These are phyloP conservation scores for Astrocystis sublimbata DNA, from an alignment of 495 filamentous ascomycete genomes.

Conservation along the genomic window DNA sequence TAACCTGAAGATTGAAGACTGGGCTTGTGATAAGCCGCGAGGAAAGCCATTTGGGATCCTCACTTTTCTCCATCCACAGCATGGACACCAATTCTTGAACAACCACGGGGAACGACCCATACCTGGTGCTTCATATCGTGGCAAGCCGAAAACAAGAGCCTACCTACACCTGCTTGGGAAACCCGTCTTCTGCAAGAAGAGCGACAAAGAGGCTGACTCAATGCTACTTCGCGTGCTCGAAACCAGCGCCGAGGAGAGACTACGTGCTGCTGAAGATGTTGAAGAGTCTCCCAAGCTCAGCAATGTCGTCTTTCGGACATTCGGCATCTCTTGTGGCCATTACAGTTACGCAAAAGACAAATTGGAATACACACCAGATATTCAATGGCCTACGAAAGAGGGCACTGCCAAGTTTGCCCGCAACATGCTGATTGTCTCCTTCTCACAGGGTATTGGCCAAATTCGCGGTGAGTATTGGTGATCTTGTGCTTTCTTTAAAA, in stretches of 20 bases:
- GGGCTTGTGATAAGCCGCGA: conserved; percentile 35
- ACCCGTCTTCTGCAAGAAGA: conserved; percentile 43
- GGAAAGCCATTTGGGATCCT: conserved; percentile 31
- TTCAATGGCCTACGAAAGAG: conserved; percentile 28
- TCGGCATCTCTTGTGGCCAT: conserved; percentile 50
- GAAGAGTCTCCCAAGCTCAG: conserved; percentile 5
- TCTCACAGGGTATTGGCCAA: not conserved
- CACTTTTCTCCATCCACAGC: conserved; percentile 36
- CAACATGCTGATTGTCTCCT: conserved; percentile 39
- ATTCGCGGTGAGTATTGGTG: conserved; percentile 12
- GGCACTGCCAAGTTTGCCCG: conserved; percentile 49
- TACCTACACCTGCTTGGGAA: conserved; percentile 42
- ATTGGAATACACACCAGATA: conserved; percentile 50
- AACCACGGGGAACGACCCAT: conserved; percentile 21
- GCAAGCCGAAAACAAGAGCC: conserved; percentile 9
- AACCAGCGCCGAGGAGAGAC: conserved; percentile 29
- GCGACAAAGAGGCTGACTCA: conserved; percentile 39
- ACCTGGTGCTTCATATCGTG: not conserved
- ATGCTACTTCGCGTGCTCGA: conserved; percentile 43
- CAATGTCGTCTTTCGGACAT: conserved; percentile 33
- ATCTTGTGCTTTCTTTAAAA: too few species aligned
- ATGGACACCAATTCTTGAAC: conserved; percentile 43
- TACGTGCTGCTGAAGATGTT: conserved; percentile 8
- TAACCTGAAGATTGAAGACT: conserved; percentile 37
- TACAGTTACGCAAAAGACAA: conserved; percentile 42